phyloP scores from a whole-genome alignment of 2,329 filamentous ascomycete species.

The Verticillium tricorpus region DNA sequence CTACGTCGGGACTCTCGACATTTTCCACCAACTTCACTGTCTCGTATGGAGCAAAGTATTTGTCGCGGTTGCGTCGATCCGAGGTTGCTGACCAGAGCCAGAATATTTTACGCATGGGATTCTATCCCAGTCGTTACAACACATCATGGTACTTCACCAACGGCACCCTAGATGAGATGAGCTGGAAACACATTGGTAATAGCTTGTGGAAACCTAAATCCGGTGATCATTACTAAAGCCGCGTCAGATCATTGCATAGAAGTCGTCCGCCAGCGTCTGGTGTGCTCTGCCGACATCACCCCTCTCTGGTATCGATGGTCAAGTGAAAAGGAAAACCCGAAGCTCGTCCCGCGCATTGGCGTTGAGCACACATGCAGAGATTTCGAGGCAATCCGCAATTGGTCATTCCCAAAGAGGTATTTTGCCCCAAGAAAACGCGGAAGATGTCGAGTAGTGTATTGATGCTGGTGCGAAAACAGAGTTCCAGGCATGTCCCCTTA shows the following conservation, averaged over 20 bases:
- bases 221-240: too few relatives aligned
- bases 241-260: background rate
- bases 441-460: too few relatives aligned
- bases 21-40: slow-evolving; percentile 1
- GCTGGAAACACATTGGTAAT: background rate
- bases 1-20: background rate
- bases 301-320: background rate
- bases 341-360: background rate
- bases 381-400: background rate
- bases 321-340: background rate
- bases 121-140: background rate
- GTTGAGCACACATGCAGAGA: background rate
- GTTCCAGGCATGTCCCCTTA: background rate
- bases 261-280: background rate
- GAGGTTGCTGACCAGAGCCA: background rate
- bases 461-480: background rate
- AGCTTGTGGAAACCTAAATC: too few relatives aligned
- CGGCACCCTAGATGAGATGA: background rate
- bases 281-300: background rate
- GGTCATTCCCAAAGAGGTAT: background rate
- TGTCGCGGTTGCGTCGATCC: background rate
- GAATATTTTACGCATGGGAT: background rate
- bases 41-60: background rate
- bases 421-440: too few relatives aligned
- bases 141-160: background rate